Evolutionary conservation across 2,329 filamentous ascomycete genomes (phyloP).

Genomic region (Lasiodiplodia hormozganensis): DNA sequence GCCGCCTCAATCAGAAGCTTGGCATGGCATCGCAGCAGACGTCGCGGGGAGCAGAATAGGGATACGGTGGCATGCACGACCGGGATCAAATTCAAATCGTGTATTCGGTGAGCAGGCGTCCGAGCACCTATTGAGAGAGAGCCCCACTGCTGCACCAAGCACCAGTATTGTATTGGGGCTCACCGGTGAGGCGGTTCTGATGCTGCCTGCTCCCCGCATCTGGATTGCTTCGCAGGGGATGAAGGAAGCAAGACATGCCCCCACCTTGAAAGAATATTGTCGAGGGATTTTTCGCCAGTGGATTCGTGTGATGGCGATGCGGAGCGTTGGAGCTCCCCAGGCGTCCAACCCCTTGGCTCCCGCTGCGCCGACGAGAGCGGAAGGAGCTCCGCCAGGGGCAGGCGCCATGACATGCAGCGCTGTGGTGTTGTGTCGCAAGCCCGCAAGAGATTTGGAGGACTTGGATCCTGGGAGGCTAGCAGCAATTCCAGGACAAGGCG

Average conservation of each 20-base stretch:
- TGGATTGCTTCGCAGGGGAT: not conserved
- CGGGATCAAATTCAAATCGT: slow-evolving; percentile 25
- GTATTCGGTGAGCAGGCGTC: slow-evolving; percentile 22
- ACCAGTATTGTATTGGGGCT: slow-evolving; percentile 21
- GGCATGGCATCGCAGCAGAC: slow-evolving; percentile 7
- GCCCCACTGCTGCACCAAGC: slow-evolving; percentile 21
- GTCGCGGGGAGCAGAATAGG: slow-evolving; percentile 6
- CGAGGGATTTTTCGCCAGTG: slow-evolving; percentile 15
- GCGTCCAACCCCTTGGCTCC: slow-evolving; percentile 26
- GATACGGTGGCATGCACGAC: slow-evolving; percentile 21
- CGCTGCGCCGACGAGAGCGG: slow-evolving; percentile 11
- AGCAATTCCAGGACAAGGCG: slow-evolving; percentile 5
- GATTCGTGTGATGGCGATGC: slow-evolving; percentile 3
- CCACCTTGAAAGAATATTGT: not conserved
- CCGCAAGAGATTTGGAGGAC: slow-evolving; percentile 21
- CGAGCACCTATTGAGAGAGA: slow-evolving; percentile 22
- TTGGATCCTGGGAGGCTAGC: slow-evolving; percentile 22
- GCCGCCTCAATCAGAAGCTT: slow-evolving; percentile 19
- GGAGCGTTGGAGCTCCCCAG: not conserved
- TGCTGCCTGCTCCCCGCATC: slow-evolving; percentile 23
- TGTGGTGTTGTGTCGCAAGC: slow-evolving; percentile 25
- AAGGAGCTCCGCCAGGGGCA: slow-evolving; percentile 23
- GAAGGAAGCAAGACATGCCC: slow-evolving; percentile 1
- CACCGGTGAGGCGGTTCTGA: slow-evolving; percentile 26
- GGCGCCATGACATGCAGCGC: slow-evolving; percentile 23